phyloP scores from a whole-genome alignment of 2,329 filamentous ascomycete genomes.

The Botrytis cinerea region DNA sequence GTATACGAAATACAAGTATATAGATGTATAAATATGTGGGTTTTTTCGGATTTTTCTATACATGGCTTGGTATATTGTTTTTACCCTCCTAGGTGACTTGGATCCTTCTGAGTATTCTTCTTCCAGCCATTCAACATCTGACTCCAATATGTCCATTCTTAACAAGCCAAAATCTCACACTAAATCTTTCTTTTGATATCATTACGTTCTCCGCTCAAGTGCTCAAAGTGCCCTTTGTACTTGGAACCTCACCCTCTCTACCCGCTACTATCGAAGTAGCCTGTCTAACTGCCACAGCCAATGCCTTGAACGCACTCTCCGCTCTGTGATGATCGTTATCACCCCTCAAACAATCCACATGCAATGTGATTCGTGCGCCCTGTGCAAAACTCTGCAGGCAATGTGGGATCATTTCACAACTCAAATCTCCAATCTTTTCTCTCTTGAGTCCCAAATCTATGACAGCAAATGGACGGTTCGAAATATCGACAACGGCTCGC shows the following conservation, averaged over 20 bases:
- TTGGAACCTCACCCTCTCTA: constrained; percentile 88
- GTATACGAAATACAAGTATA: background rate
- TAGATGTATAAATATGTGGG: background rate
- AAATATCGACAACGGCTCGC: constrained; percentile 90
- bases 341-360: constrained; percentile 89
- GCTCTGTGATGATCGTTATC: constrained; percentile 95
- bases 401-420: constrained; percentile 96
- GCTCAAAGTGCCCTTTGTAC: constrained; percentile 89
- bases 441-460: constrained; percentile 81
- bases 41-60: background rate
- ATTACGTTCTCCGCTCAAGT: constrained; percentile 45
- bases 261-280: constrained; percentile 76
- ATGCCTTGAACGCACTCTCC: constrained; percentile 95
- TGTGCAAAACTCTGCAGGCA: constrained; percentile 93
- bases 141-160: background rate
- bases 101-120: background rate
- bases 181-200: background rate
- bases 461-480: constrained; percentile 84
- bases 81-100: no score
- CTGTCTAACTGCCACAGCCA: constrained; percentile 80
- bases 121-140: background rate
- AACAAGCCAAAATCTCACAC: background rate
- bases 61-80: background rate
- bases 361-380: constrained; percentile 85
- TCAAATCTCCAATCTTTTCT: constrained; percentile 92